Conservation (phyloP, 768 basidiomycete species). For the Tricholoma matsutake region DNA sequence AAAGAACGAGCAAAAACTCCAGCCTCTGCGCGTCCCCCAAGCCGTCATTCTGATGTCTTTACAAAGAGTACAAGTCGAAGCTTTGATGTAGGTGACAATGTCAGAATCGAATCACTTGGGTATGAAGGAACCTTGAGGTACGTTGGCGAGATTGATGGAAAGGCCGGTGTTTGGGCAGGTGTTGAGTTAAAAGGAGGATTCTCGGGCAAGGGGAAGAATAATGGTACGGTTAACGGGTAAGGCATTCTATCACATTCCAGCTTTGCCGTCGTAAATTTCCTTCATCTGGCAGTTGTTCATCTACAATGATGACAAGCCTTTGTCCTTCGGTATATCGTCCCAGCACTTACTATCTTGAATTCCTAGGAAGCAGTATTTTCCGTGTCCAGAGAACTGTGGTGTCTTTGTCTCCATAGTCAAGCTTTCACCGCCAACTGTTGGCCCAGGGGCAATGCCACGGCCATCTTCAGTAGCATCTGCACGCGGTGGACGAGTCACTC, state of each 20-base stretch:
- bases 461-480: conserved; percentile 83
- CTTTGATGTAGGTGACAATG: conserved; percentile 76
- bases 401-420: conserved; percentile 87
- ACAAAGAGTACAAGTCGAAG: conserved; percentile 41
- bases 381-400: conserved; percentile 81
- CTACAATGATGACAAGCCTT: background rate
- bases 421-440: conserved; percentile 73
- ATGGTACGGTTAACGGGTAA: conserved; percentile 87
- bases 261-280: conserved; percentile 8
- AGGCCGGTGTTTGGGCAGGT: conserved; percentile 89
- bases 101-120: conserved; percentile 84
- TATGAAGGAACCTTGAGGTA: conserved; percentile 83
- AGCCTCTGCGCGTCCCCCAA: conserved; percentile 36
- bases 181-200: conserved; percentile 88
- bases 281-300: background rate
- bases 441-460: conserved; percentile 46
- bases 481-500: conserved; percentile 57
- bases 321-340: background rate
- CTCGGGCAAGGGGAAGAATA: conserved; percentile 90
- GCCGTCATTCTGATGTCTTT: conserved; percentile 64
- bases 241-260: conserved; percentile 27
- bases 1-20: conserved; percentile 55
- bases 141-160: conserved; percentile 84
- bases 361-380: conserved; percentile 76
- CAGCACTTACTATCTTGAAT: conserved; percentile 7